Percentiles rank a stretch among this genome's conserved stretches.
phyloP scores from a whole-genome alignment of 1,284 basidiomycete genomes.

The Cryptococcus neoformans region DNA sequence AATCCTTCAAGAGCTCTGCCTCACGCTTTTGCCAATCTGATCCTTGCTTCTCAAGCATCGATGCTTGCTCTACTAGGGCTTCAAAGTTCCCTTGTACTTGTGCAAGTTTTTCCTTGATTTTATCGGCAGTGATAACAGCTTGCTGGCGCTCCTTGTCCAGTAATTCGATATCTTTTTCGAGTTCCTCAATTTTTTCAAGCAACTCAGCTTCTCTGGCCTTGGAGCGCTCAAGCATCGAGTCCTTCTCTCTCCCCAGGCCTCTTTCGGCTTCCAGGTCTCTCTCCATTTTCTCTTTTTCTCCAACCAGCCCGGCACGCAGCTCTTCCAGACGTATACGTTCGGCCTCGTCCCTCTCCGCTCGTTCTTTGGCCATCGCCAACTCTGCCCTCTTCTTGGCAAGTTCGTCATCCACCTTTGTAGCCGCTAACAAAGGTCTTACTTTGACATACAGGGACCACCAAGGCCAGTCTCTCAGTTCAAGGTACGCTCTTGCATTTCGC shows the following conservation, averaged over 20 bases:
- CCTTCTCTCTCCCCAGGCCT: conserved; percentile 75
- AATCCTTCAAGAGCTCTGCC: conserved; percentile 54
- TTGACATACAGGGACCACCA: conserved; percentile 99
- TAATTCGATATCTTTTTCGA: conserved; percentile 79
- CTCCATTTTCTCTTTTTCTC: conserved; percentile 77
- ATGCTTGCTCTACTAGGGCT: conserved; percentile 76
- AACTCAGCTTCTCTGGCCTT: conserved; percentile 81
- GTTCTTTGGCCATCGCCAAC: conserved; percentile 66
- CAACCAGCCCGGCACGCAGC: conserved; percentile 72
- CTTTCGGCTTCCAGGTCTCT: conserved; percentile 80
- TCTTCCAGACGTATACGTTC: conserved; percentile 78
- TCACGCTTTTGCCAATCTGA: conserved; percentile 66
- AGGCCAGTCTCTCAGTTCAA: conserved; percentile 87
- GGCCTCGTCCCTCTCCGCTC: conserved; percentile 76
- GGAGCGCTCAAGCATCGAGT: conserved; percentile 75
- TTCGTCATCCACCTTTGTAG: conserved; percentile 90
- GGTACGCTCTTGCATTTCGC: conserved; percentile 88
- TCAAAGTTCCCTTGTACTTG: conserved; percentile 58
- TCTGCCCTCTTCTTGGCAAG: conserved; percentile 85
- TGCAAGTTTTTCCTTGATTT: conserved; percentile 23
- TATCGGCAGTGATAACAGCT: conserved; percentile 48
- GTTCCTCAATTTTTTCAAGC: conserved; percentile 74
- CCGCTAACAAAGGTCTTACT: conserved; percentile 87
- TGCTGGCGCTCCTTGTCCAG: conserved; percentile 83
- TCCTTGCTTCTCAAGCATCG: conserved; percentile 72